These are phyloP conservation scores for Pseudogymnoascus sp. DNA, from an alignment of 2,329 filamentous ascomycete genomes.

Conservation along the genomic window DNA sequence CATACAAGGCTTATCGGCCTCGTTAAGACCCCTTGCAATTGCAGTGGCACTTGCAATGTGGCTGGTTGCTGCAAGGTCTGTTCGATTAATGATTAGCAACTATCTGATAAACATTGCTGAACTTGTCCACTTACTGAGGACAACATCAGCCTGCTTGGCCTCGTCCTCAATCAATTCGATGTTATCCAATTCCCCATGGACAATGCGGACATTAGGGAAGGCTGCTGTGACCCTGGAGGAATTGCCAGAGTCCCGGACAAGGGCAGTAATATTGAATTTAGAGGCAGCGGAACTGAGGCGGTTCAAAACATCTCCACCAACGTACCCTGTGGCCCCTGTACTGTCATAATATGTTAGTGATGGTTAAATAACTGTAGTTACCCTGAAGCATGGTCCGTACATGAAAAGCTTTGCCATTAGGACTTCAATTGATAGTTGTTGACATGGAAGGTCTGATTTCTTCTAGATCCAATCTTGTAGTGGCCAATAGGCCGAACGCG, in stretches of 20 bases:
- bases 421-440: too few species aligned
- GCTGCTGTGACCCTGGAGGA: slow-evolving; percentile 35
- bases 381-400: too few species aligned
- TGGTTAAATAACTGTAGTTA: too few species aligned
- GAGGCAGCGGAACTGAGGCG: slow-evolving; percentile 36
- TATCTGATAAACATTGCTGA: not conserved
- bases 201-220: slow-evolving; percentile 40
- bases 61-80: slow-evolving; percentile 37
- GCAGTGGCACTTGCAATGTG: slow-evolving; percentile 36
- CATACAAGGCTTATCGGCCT: slow-evolving; percentile 33
- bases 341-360: slow-evolving; percentile 9
- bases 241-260: slow-evolving; percentile 41
- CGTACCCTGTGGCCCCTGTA: slow-evolving; percentile 33
- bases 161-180: slow-evolving; percentile 35
- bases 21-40: slow-evolving; percentile 34
- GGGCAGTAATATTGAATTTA: slow-evolving; percentile 39
- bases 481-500: too few species aligned
- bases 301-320: slow-evolving; percentile 37
- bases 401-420: too few species aligned
- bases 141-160: slow-evolving; percentile 39
- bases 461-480: too few species aligned
- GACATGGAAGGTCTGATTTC: too few species aligned
- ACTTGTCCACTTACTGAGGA: slow-evolving; percentile 30
- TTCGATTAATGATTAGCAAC: not conserved
- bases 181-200: slow-evolving; percentile 42